Evolutionary conservation across 2,329 filamentous ascomycete genomes (phyloP), one percentile per base, ranked within the genome.

Genomic region (Huntiella omanensis): DNA sequence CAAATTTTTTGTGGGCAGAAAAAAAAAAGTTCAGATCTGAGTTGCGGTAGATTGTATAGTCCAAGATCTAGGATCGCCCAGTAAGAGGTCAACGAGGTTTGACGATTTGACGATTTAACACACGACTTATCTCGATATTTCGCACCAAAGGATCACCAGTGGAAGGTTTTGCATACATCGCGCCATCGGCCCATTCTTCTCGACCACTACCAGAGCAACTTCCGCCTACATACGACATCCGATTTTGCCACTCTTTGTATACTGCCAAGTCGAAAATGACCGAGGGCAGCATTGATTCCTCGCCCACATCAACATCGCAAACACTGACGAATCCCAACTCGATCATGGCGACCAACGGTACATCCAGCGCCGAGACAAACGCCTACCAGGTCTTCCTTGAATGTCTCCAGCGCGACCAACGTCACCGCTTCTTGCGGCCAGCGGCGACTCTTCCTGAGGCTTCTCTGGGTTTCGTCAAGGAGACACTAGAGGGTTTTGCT

Each of bases 341-440:
- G 47, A 57, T 63, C 52, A 57, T 64, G 19, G 55, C 62, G 50
- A 52, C 56, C 53, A 48, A 51, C 51, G 22, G 22, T 7, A 10
- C 22, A 7, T 47, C 53, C 47, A 54, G 56, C 49, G 57, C 59
- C 51, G 28, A 35, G 13, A 28, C 45, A 12, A 37, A 38, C 33
- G 17, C 41, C 19, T 61, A 66, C 53, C 53, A 62, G 13, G 65
- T 67, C 19, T 66, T 82, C 49, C 63, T 79, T 50, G 67, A 75
- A 49, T 68, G 65, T 52, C 66, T 83, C 42, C 63, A 62, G 52
- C 61, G 75, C 12, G 64, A 67, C 49, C 73, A 75, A 50, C 80
- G 83, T 10, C 78, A 87, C 57, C 60, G 63, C 19, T 93, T 94
- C 57, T 67, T 95, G n/a, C 77, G 80, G 52, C 86, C 88, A 4